Conservation (phyloP, 2,329 filamentous ascomycete species). For the Aureobasidium lini region DNA sequence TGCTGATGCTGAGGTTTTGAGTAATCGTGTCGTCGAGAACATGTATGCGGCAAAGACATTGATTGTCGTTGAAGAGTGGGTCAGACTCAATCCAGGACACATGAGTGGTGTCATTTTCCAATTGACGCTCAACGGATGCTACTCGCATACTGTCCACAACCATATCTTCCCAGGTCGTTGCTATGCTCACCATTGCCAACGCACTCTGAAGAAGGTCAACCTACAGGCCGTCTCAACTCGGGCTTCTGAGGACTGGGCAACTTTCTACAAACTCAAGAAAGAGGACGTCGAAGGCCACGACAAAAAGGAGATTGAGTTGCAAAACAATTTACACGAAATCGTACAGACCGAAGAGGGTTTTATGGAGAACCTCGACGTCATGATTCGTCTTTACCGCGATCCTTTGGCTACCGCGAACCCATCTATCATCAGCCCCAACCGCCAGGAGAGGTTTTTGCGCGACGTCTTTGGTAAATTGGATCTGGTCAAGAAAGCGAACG, state of each 20-base stretch:
- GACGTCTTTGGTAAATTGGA: constrained; percentile 90
- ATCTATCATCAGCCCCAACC: constrained; percentile 70
- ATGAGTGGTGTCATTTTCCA: constrained; percentile 92
- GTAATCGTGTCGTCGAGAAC: constrained; percentile 64
- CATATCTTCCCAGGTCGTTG: constrained; percentile 65
- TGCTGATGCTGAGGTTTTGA: constrained; percentile 85
- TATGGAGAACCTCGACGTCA: constrained; percentile 80
- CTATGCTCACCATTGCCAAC: constrained; percentile 88
- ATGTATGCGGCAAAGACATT: constrained; percentile 76
- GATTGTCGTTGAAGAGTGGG: constrained; percentile 90
- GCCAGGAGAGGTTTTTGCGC: constrained; percentile 68
- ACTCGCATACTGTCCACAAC: constrained; percentile 72
- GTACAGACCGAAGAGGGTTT: constrained; percentile 88
- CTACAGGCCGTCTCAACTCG: constrained; percentile 64
- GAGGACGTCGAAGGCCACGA: constrained; percentile 63
- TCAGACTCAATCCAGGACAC: constrained; percentile 75
- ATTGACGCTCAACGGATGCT: constrained; percentile 84
- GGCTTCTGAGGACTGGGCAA: constrained; percentile 73
- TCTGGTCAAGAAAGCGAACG: constrained; percentile 80
- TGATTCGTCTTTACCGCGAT: constrained; percentile 79
- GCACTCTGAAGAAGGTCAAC: constrained; percentile 91
- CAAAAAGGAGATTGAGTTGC: constrained; percentile 84
- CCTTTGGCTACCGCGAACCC: constrained; percentile 65
- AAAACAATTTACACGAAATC: constrained; percentile 93
- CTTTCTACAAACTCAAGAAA: constrained; percentile 77